phyloP scores from a whole-genome alignment of 75 land plant genomes.

The Adiantum capillusveneris region DNA sequence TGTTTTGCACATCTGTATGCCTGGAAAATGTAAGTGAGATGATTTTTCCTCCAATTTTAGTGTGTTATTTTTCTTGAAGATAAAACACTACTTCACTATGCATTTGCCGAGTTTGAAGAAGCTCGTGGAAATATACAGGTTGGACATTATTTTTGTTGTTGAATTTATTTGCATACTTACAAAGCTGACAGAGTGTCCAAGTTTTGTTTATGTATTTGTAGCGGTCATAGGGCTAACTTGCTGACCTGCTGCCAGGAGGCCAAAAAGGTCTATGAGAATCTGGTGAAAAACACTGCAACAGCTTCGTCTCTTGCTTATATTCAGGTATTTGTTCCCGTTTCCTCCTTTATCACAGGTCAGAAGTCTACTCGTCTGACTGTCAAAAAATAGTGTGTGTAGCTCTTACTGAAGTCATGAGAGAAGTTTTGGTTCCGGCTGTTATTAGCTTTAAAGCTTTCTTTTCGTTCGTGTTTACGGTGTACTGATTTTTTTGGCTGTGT shows the following conservation, averaged over 20 bases:
- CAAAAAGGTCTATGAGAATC: slow-evolving; percentile 78
- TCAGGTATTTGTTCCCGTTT: slow-evolving; percentile 79
- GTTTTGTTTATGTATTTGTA: too few species aligned
- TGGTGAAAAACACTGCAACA: slow-evolving; percentile 50
- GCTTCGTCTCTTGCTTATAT: slow-evolving; percentile 78
- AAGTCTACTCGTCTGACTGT: too few species aligned
- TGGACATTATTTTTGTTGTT: neutral
- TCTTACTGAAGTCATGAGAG: neutral
- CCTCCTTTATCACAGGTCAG: too few species aligned
- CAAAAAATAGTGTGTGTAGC: too few species aligned
- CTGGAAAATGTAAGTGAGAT: neutral
- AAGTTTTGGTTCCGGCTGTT: too few species aligned
- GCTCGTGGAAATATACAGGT: slow-evolving; percentile 88
- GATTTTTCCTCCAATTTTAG: too few species aligned
- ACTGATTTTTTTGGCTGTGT: slow-evolving; percentile 3
- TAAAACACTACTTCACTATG: slow-evolving; percentile 75
- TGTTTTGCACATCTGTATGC: neutral
- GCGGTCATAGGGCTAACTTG: too few species aligned
- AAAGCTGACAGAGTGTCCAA: too few species aligned
- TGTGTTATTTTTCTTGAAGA: slow-evolving; percentile 36
- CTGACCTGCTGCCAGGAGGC: slow-evolving; percentile 52
- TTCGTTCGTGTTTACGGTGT: too few species aligned
- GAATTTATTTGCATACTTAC: too few species aligned
- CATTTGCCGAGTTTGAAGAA: slow-evolving; percentile 98
- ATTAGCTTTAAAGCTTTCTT: too few species aligned